Base-by-base conservation (phyloP, 2,329 filamentous ascomycete species). In the Pseudocercospora fuligena region DNA sequence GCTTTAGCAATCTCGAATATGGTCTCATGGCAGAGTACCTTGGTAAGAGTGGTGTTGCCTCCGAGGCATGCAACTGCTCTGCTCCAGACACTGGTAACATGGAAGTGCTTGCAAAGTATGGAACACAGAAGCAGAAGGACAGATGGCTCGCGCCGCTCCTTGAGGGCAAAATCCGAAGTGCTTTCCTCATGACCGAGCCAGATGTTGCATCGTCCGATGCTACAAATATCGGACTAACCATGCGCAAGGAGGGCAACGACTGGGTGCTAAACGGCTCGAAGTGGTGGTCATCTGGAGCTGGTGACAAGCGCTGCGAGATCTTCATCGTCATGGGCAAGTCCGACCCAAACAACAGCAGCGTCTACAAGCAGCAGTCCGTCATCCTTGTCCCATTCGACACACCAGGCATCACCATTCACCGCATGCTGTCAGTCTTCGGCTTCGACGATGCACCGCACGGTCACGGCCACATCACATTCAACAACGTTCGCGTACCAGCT, bases 281-380 rank as follows among this genome's bases (percentile, higher is more conserved):
- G 93, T 98, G 95, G 95, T 99, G 95, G 95, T 97, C 92, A 25
- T 97, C 92, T 70, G 95, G 95, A 72, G 93, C 94, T 19, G 95
- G 95, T 66, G 95, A 98, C 82, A 91, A 91, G 65, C 88, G 94
- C 74, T 98, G 95, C 85, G 87, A 91, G 80, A 84, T 98, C 78
- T 98, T 97, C 83, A 90, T 99, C 69, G 93, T 97, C 74, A 97
- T 99, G 92, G 95, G 93, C 81, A 97, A 98, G 86, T 90, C 88
- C 14, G 92, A 96, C 77, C 85, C 91, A 59, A 82, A 83, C 73
- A 91, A 96, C 84, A 81, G 85, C 70, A 89, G 94, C 78, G 83
- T 89, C 21, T 97, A 98, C 87, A 88, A 87, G 77, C 94, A 97
- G 78, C 95, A 99, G 81, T 97, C 93, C 27, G 94, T 99, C 69